Percentiles rank a stretch among this genome's conserved stretches.
phyloP scores from a whole-genome alignment of 2,329 filamentous ascomycete species.

The Colletotrichum theobromicola region DNA sequence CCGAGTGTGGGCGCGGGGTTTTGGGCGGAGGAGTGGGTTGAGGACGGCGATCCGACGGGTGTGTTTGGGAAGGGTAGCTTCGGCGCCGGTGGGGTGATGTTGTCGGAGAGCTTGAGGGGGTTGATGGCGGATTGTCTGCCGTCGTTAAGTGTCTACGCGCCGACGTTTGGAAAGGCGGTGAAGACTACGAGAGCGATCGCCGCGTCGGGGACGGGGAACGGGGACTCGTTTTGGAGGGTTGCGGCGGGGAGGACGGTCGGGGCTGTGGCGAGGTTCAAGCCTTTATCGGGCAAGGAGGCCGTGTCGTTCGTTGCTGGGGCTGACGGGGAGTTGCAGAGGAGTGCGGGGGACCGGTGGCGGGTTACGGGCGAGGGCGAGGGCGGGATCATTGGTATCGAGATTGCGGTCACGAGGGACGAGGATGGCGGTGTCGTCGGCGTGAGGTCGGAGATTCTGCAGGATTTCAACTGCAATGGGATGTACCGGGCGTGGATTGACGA shows the following conservation, averaged over 20 bases:
- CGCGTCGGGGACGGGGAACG: slow-evolving; percentile 84
- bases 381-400: slow-evolving; percentile 84
- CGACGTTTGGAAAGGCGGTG: neutral
- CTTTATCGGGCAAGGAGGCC: slow-evolving; percentile 58
- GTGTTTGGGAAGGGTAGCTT: slow-evolving; percentile 19
- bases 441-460: slow-evolving; percentile 66
- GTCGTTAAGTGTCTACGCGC: slow-evolving; percentile 44
- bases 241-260: slow-evolving; percentile 75
- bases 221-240: slow-evolving; percentile 82
- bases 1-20: slow-evolving; percentile 84
- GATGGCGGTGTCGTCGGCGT: slow-evolving; percentile 46
- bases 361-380: slow-evolving; percentile 80
- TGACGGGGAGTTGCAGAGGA: slow-evolving; percentile 74
- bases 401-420: slow-evolving; percentile 50
- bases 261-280: slow-evolving; percentile 72
- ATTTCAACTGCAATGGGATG: slow-evolving; percentile 89
- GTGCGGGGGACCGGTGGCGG: slow-evolving; percentile 76
- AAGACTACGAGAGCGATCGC: slow-evolving; percentile 54
- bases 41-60: slow-evolving; percentile 43
- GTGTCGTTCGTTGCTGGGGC: slow-evolving; percentile 71
- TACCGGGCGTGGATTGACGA: slow-evolving; percentile 80
- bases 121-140: slow-evolving; percentile 67
- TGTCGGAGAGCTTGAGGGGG: slow-evolving; percentile 49
- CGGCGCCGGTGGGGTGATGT: slow-evolving; percentile 26
- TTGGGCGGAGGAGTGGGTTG: slow-evolving; percentile 85